phyloP scores from a whole-genome alignment of 148 eudicot species.

The Chenopodium album region DNA sequence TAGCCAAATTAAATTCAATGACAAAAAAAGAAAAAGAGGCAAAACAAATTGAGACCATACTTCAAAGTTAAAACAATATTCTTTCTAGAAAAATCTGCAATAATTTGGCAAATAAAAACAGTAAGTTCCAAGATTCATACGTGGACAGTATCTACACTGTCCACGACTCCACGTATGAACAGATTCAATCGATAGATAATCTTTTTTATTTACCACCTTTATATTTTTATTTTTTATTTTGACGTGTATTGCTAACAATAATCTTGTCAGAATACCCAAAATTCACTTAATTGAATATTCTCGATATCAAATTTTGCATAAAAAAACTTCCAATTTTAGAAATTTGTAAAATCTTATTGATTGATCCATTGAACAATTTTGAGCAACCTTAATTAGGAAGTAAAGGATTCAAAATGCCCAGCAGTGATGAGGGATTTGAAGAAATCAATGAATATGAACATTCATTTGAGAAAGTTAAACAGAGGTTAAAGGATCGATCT shows the following conservation, averaged over 20 bases:
- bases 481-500: conserved; percentile 55
- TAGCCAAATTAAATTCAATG: too few species aligned
- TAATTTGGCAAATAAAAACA: too few species aligned
- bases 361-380: too few species aligned
- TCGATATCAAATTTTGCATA: background rate
- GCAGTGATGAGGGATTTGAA: conserved; percentile 54
- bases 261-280: background rate
- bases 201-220: background rate
- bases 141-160: background rate
- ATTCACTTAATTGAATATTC: background rate
- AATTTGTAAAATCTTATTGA: background rate
- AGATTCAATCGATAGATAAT: too few species aligned
- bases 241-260: background rate
- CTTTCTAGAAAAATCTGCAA: too few species aligned
- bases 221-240: background rate
- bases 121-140: background rate
- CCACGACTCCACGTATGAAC: background rate
- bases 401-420: conserved; percentile 41
- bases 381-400: background rate
- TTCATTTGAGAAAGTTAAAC: conserved; percentile 45
- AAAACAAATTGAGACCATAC: too few species aligned
- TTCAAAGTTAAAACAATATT: too few species aligned
- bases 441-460: conserved; percentile 55
- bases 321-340: background rate
- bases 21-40: too few species aligned